A percentile compares a stretch with the other conserved stretches of the same genome.
Conservation (phyloP, 208 protist species). For the Acanthamoeba castellanii region DNA sequence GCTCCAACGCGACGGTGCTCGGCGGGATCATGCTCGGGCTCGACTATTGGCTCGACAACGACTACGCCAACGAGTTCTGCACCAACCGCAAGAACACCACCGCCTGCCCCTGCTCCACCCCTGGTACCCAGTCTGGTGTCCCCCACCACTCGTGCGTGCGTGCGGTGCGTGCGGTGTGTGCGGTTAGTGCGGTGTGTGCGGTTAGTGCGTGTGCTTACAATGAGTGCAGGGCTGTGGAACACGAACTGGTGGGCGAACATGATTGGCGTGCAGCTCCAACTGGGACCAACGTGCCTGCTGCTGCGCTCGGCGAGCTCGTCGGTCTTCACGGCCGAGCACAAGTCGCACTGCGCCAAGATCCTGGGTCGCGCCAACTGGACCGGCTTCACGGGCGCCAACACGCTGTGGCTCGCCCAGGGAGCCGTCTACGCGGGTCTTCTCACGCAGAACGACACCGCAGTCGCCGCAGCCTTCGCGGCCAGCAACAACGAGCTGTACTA, state of each 20-base stretch:
- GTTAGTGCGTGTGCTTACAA: background rate
- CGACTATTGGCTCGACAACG: slow-evolving; percentile 26
- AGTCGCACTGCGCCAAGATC: slow-evolving; percentile 2
- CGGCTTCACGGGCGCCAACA: slow-evolving; percentile 44
- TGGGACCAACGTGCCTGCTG: background rate
- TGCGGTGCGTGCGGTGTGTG: background rate
- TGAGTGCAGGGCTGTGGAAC: slow-evolving; percentile 10
- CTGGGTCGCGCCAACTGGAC: slow-evolving; percentile 25
- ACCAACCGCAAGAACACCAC: slow-evolving; percentile 19
- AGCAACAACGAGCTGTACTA: slow-evolving; percentile 41
- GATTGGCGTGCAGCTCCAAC: slow-evolving; percentile 46
- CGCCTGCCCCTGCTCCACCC: background rate
- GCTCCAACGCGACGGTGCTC: slow-evolving; percentile 7
- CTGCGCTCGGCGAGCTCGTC: background rate
- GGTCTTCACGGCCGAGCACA: background rate
- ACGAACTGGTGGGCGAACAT: slow-evolving; percentile 33
- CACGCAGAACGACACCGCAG: background rate
- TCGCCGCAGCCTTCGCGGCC: background rate
- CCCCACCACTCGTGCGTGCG: background rate
- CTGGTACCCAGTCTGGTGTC: background rate
- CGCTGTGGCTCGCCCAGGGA: slow-evolving; percentile 31
- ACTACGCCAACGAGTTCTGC: slow-evolving; percentile 65
- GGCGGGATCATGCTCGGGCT: background rate
- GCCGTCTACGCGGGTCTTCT: slow-evolving; percentile 23
- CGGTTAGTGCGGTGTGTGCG: background rate